Evolutionary conservation across 345 rosid species (phyloP).

Genomic region (Microthlaspi erraticum): DNA sequence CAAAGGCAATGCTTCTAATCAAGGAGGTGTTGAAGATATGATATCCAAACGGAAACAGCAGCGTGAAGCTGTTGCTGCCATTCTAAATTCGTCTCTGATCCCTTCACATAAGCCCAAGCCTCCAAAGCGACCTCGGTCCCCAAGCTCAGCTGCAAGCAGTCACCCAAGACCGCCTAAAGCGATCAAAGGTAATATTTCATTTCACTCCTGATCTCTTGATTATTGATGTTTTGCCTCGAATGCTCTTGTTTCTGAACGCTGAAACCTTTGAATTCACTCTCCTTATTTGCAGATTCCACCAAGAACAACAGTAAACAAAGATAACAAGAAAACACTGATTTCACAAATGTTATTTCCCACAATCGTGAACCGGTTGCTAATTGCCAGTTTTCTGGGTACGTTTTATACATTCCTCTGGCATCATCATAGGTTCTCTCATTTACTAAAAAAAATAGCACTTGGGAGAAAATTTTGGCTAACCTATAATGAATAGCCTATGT

Average conservation of each 20-base stretch:
- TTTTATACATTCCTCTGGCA: slow-evolving; percentile 12
- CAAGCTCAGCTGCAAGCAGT: slow-evolving; percentile 49
- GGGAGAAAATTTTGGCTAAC: slow-evolving; percentile 2
- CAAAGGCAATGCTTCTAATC: slow-evolving; percentile 43
- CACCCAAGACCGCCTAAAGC: slow-evolving; percentile 63
- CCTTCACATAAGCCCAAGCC: slow-evolving; percentile 70
- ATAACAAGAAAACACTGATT: slow-evolving; percentile 16
- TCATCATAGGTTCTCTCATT: slow-evolving; percentile 21
- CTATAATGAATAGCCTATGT: neutral
- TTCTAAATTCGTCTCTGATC: slow-evolving; percentile 78
- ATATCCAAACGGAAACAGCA: slow-evolving; percentile 71
- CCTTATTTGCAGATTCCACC: slow-evolving; percentile 33
- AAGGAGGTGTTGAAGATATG: slow-evolving; percentile 53
- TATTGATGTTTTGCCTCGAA: neutral
- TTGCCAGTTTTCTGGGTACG: slow-evolving; percentile 1
- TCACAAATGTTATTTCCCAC: neutral
- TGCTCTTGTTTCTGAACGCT: slow-evolving; percentile 17
- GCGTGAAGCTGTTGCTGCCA: slow-evolving; percentile 89
- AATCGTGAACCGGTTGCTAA: slow-evolving; percentile 12
- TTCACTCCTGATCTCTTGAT: neutral
- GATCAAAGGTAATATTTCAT: slow-evolving; percentile 58
- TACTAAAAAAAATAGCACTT: slow-evolving; percentile 10
- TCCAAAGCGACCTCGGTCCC: slow-evolving; percentile 62
- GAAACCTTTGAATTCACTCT: slow-evolving; percentile 13
- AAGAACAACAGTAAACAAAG: slow-evolving; percentile 40